Base-by-base conservation (phyloP, 768 basidiomycete genomes). In the Naganishia antarctica region DNA sequence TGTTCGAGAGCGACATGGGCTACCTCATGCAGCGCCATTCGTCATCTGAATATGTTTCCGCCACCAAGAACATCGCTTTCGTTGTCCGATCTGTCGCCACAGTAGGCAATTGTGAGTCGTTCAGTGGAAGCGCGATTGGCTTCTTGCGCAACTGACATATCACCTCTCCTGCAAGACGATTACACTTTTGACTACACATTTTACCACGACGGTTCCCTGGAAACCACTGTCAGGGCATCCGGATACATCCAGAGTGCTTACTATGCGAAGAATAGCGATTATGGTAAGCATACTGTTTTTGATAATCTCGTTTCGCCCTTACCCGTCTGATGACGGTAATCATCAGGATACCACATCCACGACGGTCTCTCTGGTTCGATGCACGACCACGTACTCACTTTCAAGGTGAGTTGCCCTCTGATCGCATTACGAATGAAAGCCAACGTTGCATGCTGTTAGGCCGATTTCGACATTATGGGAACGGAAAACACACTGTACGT, bases 61-160 rank as follows among this genome's bases (percentile, higher is more conserved):
- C 70, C 0, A 73, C 73, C 15, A 70, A 62, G 49, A 67, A 71
- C 43, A 67, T 69, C 64, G 70, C 65, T 15, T 60, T 70, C 41
- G 66, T 63, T 23, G 68, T 71, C 2, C 51, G 70, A 45, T 60
- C 44, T 26, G 62, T 53, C 21, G 41, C 62, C 3, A 51, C 62
- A 41, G 62, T 63, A 4, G 48, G 62, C 12, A 63, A 63, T 43
- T 51, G 31, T 64, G 83, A 83, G 70, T 86, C n/a, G 85, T 5
- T 4, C 6, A 23, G 13, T 6, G 49, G 13, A 6, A 50, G 25
- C 15, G 12, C 9, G 11, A 50, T 28, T 26, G 49, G 26, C 15
- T 32, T 15, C 25, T 32, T 41, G 50, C 46, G 13, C 26, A 37
- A 18, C 40, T 18, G 28, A 64, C 37, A 51, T 7, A n/a, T 11